phyloP scores from a whole-genome alignment of 1,284 basidiomycete species.

The Trichosporon sp. region DNA sequence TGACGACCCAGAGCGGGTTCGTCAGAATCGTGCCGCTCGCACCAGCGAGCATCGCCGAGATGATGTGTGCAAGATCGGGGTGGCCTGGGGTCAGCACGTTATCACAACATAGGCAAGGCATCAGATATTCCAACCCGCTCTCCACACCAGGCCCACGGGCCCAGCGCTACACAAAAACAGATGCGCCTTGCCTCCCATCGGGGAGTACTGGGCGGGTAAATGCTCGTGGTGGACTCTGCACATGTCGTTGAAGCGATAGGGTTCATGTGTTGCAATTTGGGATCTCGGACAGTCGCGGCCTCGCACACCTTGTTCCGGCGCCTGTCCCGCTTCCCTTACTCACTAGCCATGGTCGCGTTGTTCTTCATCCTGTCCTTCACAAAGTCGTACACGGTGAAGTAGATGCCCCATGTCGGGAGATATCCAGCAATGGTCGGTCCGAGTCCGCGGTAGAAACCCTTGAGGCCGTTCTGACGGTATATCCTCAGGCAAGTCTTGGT shows the following conservation, averaged over 20 bases:
- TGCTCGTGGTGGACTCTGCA: background rate
- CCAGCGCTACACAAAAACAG: background rate
- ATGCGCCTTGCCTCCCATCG: background rate
- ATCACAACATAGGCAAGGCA: background rate
- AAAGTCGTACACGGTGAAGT: conserved; percentile 94
- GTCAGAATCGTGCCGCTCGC: conserved; percentile 86
- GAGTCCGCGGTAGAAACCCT: conserved; percentile 87
- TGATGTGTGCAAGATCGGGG: conserved; percentile 64
- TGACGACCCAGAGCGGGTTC: conserved; percentile 95
- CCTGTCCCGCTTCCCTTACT: conserved; percentile 2
- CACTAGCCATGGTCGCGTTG: conserved; percentile 23
- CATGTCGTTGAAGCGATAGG: background rate
- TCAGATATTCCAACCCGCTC: background rate
- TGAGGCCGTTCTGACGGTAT: conserved; percentile 71
- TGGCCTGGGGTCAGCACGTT: conserved; percentile 32
- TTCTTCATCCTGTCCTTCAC: conserved; percentile 79
- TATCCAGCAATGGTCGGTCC: conserved; percentile 95
- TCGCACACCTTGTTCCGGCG: too few species aligned
- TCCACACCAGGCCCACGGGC: background rate
- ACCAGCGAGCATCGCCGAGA: conserved; percentile 90
- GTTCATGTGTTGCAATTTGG: too few species aligned
- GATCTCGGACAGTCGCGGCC: too few species aligned
- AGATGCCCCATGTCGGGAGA: conserved; percentile 96
- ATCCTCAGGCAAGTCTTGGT: conserved; percentile 74
- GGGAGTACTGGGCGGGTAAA: background rate